phyloP scores from a whole-genome alignment of 495 filamentous ascomycete species.

The Lepidopterella palustris region DNA sequence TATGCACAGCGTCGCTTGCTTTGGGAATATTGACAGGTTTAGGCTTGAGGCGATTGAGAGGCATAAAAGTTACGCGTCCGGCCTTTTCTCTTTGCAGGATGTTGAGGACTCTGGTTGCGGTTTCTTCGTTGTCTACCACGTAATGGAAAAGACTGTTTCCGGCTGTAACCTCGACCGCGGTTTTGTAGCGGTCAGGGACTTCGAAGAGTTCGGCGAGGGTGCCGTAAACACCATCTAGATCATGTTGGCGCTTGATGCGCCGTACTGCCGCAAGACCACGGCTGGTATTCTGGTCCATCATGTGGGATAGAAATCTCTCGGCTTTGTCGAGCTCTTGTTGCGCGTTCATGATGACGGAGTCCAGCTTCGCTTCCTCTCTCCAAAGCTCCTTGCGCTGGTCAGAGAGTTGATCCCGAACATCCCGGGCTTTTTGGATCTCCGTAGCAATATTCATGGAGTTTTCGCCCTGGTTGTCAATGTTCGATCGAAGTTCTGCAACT shows the following conservation, averaged over 20 bases:
- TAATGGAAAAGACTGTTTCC: conserved; percentile 94
- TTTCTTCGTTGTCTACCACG: conserved; percentile 88
- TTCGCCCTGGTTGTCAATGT: conserved; percentile 71
- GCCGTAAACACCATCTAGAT: conserved; percentile 84
- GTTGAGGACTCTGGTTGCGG: conserved; percentile 73
- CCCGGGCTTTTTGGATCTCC: conserved; percentile 70
- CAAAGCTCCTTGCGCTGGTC: conserved; percentile 88
- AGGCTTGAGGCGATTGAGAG: conserved; percentile 69
- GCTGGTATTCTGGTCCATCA: conserved; percentile 84
- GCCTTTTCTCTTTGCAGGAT: conserved; percentile 69
- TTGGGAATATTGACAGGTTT: conserved; percentile 68
- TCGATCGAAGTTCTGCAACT: conserved; percentile 60
- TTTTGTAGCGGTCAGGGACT: conserved; percentile 76
- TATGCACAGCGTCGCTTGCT: conserved; percentile 76
- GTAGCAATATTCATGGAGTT: conserved; percentile 63
- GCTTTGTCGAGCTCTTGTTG: conserved; percentile 65
- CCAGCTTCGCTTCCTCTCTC: conserved; percentile 82
- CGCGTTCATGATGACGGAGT: conserved; percentile 67
- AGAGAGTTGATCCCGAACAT: conserved; percentile 67
- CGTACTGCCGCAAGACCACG: conserved; percentile 77
- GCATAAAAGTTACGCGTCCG: conserved; percentile 94
- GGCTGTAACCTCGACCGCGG: conserved; percentile 87
- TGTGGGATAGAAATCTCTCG: conserved; percentile 67
- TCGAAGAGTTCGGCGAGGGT: conserved; percentile 86
- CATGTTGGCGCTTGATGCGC: conserved; percentile 65